phyloP scores from a whole-genome alignment of 495 filamentous ascomycete genomes.

The Paragyromitra xinjiangensis region DNA sequence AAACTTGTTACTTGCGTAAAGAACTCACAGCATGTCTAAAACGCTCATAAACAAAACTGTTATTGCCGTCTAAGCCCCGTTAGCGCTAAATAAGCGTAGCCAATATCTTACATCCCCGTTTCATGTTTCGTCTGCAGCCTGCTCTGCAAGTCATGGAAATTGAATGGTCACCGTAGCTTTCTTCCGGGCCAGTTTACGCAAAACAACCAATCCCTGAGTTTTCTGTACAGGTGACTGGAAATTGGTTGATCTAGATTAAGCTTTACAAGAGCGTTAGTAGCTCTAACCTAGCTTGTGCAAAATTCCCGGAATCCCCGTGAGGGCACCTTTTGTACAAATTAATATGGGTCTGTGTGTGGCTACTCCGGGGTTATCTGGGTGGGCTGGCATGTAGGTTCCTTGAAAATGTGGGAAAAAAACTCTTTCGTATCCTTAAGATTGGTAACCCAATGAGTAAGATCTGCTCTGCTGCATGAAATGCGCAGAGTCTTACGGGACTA shows the following conservation, averaged over 20 bases:
- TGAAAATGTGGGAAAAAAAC: background rate
- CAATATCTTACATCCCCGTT: background rate
- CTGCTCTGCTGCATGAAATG: background rate
- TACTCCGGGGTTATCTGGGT: background rate
- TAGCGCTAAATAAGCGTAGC: background rate
- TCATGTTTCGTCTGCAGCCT: background rate
- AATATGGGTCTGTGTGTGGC: background rate
- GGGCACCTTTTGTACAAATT: background rate
- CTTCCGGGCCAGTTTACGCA: background rate
- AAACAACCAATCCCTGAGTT: too few relatives aligned
- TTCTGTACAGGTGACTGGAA: too few relatives aligned
- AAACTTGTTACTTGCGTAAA: background rate
- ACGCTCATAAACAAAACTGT: background rate
- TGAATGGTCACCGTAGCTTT: background rate
- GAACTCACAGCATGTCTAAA: background rate
- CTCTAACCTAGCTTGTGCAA: too few relatives aligned
- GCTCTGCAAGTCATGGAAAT: background rate
- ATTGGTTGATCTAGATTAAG: background rate
- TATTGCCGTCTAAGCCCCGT: background rate
- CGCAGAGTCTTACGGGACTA: background rate
- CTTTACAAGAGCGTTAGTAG: too few relatives aligned
- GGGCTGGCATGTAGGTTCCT: background rate
- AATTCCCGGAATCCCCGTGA: background rate
- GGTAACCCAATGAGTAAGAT: background rate
- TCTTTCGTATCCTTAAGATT: too few relatives aligned